phyloP scores from a whole-genome alignment of 768 basidiomycete species.

The Tephrocybe sp. region DNA sequence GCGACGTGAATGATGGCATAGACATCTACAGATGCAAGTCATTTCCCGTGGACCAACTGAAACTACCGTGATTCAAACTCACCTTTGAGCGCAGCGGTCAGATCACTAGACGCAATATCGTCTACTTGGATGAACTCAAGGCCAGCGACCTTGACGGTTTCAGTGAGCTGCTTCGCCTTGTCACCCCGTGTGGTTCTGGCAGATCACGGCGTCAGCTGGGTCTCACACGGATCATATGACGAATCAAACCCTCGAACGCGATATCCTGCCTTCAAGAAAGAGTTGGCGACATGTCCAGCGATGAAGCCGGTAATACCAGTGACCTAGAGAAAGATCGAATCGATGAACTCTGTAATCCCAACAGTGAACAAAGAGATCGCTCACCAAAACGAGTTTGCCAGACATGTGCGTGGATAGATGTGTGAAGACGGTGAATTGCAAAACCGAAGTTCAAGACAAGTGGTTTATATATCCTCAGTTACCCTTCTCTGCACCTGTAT shows the following conservation, averaged over 20 bases:
- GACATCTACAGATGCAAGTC: constrained; percentile 24
- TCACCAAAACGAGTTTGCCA: constrained; percentile 20
- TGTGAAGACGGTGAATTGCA: constrained; percentile 2
- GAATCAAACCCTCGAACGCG: constrained; percentile 35
- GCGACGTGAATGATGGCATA: constrained; percentile 38
- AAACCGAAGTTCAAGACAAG: background rate
- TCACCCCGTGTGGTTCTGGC: constrained; percentile 30
- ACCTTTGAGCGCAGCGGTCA: constrained; percentile 20
- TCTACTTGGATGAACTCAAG: constrained; percentile 26
- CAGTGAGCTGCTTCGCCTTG: constrained; percentile 23
- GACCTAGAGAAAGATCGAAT: constrained; percentile 24
- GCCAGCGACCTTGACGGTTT: constrained; percentile 22
- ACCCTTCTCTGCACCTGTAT: background rate
- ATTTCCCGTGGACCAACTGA: background rate
- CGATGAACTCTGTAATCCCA: background rate
- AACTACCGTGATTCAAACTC: background rate
- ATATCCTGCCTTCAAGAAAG: constrained; percentile 32
- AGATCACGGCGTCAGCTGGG: background rate
- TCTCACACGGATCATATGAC: background rate
- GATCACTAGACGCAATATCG: constrained; percentile 15
- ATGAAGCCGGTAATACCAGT: constrained; percentile 40
- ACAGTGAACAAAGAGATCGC: background rate
- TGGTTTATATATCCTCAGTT: constrained; percentile 6
- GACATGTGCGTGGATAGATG: constrained; percentile 12
- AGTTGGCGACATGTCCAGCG: constrained; percentile 34